phyloP scores from a whole-genome alignment of 192 early-diverging fungal species.

The Pecoramyces ruminantium region DNA sequence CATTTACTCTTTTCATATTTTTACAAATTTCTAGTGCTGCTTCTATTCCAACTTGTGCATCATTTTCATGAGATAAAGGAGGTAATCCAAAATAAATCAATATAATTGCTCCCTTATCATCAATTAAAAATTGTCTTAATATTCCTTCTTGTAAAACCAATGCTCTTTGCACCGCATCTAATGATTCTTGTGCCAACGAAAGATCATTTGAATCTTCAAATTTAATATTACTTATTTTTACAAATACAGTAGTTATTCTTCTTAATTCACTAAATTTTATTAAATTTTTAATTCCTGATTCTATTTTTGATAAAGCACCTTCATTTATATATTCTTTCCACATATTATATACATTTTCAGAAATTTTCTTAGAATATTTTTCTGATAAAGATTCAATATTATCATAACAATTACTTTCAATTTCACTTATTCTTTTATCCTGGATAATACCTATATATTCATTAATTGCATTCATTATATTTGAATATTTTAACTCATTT shows the following conservation, averaged over 20 bases:
- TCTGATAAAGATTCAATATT: not conserved
- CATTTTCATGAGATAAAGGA: slow-evolving; percentile 32
- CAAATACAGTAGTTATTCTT: slow-evolving; percentile 31
- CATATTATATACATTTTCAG: not conserved
- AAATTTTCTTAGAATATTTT: not conserved
- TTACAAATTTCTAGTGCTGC: slow-evolving; percentile 23
- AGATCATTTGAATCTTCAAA: slow-evolving; percentile 12
- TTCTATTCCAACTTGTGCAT: slow-evolving; percentile 19
- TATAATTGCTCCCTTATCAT: slow-evolving; percentile 34
- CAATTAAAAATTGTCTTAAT: slow-evolving; percentile 31
- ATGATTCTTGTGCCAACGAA: slow-evolving; percentile 18
- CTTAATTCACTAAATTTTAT: slow-evolving; percentile 20
- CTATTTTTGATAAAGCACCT: slow-evolving; percentile 1
- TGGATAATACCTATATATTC: not conserved
- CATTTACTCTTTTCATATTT: slow-evolving; percentile 18
- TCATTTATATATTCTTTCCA: not conserved
- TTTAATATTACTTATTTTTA: slow-evolving; percentile 15
- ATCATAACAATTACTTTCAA: not conserved
- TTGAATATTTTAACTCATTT: not conserved
- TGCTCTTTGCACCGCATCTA: slow-evolving; percentile 19
- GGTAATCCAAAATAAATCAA: slow-evolving; percentile 31
- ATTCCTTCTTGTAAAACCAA: slow-evolving; percentile 18
- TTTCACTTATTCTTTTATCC: not conserved
- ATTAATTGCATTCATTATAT: not conserved
- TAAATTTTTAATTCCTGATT: slow-evolving; percentile 16